Percentiles rank a stretch among this genome's conserved stretches.
Evolutionary conservation across 495 filamentous ascomycete genomes (phyloP).

Genomic region (Penicillium lagena): DNA sequence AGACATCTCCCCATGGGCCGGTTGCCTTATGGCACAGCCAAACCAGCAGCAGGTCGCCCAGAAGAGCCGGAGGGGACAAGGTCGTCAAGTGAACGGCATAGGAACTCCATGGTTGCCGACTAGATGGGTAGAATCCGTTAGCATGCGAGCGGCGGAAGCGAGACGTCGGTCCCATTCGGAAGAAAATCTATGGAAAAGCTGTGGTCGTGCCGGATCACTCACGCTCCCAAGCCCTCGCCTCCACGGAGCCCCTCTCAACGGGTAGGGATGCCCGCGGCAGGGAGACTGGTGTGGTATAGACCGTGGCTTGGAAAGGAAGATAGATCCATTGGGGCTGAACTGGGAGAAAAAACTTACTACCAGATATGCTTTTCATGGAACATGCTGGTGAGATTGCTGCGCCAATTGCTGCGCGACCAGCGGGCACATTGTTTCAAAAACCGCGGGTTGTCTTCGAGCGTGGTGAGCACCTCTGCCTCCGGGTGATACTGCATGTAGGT

Average conservation of each 20-base stretch:
- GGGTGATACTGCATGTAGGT: conserved; percentile 71
- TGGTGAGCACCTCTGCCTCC: conserved; percentile 69
- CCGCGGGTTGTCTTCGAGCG: conserved; percentile 64
- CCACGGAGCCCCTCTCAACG: too few relatives aligned
- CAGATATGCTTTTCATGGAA: conserved; percentile 62
- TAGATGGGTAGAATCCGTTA: conserved; percentile 12
- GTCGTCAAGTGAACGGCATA: conserved; percentile 73
- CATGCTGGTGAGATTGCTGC: conserved; percentile 74
- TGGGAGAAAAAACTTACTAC: conserved; percentile 45
- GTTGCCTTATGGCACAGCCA: conserved; percentile 44
- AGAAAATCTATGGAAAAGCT: too few relatives aligned
- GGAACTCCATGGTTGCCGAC: conserved; percentile 66
- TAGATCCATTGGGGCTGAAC: too few relatives aligned
- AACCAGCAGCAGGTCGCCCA: conserved; percentile 58
- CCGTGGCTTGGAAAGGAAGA: too few relatives aligned
- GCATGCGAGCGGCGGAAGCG: too few relatives aligned
- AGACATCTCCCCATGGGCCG: conserved; percentile 31
- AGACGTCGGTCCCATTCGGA: too few relatives aligned
- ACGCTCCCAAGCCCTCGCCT: too few relatives aligned
- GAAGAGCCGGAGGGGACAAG: conserved; percentile 61
- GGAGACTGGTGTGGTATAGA: too few relatives aligned
- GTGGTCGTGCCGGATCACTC: too few relatives aligned
- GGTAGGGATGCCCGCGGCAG: too few relatives aligned
- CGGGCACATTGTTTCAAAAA: conserved; percentile 74
- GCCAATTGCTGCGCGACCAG: conserved; percentile 78